Conservation (phyloP, 805 yeast species). For the Cyberlindnera meyerae region DNA sequence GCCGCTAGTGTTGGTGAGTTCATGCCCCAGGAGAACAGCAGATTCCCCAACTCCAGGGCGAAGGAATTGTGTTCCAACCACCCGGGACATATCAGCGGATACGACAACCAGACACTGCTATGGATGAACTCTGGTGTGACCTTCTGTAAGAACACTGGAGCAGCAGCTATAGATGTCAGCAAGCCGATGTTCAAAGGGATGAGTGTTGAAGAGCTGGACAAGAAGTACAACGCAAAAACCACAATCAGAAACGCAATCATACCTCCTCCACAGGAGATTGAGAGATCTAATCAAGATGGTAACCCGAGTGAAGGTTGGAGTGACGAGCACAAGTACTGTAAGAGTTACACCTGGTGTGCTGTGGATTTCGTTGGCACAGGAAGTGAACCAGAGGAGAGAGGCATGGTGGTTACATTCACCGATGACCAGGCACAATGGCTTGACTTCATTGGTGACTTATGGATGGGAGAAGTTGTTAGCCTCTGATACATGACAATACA, state of each 20-base stretch:
- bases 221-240: conserved; percentile 29
- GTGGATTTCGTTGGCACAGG: conserved; percentile 37
- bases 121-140: conserved; percentile 73
- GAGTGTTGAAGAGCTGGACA: conserved; percentile 25
- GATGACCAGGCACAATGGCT: conserved; percentile 14
- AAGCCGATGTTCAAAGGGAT: conserved; percentile 31
- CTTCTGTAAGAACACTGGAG: conserved; percentile 43
- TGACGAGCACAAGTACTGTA: conserved; percentile 31
- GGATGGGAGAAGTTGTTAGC: conserved; percentile 25
- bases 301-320: conserved; percentile 37
- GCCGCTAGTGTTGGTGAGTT: conserved; percentile 36
- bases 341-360: conserved; percentile 43
- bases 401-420: conserved; percentile 12
- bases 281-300: conserved; percentile 22
- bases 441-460: conserved; percentile 24
- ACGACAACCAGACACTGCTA: conserved; percentile 39
- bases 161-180: conserved; percentile 33
- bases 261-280: conserved; percentile 32
- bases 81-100: conserved; percentile 53
- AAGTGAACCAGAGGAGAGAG: conserved; percentile 10
- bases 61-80: conserved; percentile 54
- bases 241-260: conserved; percentile 34
- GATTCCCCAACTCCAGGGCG: conserved; percentile 13
- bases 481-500: too few relatives aligned
- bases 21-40: conserved; percentile 18